A percentile compares a stretch with the other conserved stretches of the same genome.
phyloP scores from a whole-genome alignment of 257 asterid genomes.

The Solanum commersonii region DNA sequence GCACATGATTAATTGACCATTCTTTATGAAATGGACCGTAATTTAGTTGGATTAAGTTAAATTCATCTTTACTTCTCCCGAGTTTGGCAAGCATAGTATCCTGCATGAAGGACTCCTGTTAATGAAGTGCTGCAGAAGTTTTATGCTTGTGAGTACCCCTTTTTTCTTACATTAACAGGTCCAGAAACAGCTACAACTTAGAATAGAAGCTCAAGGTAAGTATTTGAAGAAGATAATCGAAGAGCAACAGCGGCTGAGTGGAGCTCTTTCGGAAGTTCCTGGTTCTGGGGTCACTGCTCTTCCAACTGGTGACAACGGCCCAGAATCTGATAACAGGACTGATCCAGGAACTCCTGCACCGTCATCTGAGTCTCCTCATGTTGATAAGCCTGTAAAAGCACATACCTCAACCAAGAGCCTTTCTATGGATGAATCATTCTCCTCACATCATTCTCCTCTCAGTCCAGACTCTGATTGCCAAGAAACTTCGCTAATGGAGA shows the following conservation, averaged over 20 bases:
- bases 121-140: neutral
- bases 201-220: constrained; percentile 98
- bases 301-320: constrained; percentile 27
- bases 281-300: constrained; percentile 34
- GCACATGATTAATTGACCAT: neutral
- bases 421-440: constrained; percentile 67
- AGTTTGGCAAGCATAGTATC: no score
- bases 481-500: constrained; percentile 28
- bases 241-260: constrained; percentile 83
- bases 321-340: constrained; percentile 45
- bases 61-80: no score
- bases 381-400: constrained; percentile 44
- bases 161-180: constrained; percentile 35
- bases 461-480: constrained; percentile 73
- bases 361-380: constrained; percentile 53
- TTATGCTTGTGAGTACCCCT: neutral
- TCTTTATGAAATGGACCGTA: neutral
- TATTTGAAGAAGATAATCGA: constrained; percentile 91
- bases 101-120: no score
- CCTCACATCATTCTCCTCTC: constrained; percentile 70
- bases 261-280: constrained; percentile 63
- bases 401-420: constrained; percentile 39
- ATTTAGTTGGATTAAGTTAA: no score
- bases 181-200: constrained; percentile 82
- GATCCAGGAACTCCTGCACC: constrained; percentile 83